Evolutionary conservation across 768 basidiomycete species (phyloP).

Genomic region (Leccinum ochraceum): DNA sequence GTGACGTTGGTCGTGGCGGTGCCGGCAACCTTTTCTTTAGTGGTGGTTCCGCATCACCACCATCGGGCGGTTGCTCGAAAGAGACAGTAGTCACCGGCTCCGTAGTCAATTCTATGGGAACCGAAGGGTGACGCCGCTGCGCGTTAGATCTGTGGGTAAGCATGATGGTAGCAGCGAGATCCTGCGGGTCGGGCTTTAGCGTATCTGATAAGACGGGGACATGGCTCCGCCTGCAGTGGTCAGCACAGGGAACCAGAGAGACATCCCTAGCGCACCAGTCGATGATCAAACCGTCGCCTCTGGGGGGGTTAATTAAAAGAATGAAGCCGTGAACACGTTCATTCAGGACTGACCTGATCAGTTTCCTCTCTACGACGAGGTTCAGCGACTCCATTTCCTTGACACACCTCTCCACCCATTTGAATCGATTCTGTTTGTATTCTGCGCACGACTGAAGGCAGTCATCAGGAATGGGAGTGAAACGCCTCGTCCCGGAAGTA

Average conservation of each 20-base stretch:
- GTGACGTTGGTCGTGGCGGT: conserved; percentile 22
- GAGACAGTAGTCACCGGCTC: neutral
- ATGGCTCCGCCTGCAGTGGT: conserved; percentile 27
- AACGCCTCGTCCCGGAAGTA: conserved; percentile 30
- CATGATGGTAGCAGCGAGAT: conserved; percentile 31
- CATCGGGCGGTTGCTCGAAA: neutral
- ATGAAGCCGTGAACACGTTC: neutral
- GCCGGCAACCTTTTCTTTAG: conserved; percentile 17
- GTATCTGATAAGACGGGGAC: conserved; percentile 36
- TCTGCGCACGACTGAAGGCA: conserved; percentile 23
- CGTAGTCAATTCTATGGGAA: neutral
- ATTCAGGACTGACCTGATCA: conserved; percentile 28
- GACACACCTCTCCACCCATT: conserved; percentile 23
- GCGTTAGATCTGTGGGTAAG: conserved; percentile 30
- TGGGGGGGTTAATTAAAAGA: conserved; percentile 1
- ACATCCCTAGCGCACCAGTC: conserved; percentile 27
- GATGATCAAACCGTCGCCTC: conserved; percentile 33
- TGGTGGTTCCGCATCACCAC: neutral
- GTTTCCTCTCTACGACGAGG: conserved; percentile 26
- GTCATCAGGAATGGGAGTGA: conserved; percentile 27
- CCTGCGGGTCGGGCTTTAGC: conserved; percentile 23
- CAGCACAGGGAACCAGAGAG: neutral
- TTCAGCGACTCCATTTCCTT: conserved; percentile 22
- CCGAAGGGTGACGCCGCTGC: conserved; percentile 6
- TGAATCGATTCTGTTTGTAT: conserved; percentile 22